Percentiles rank a stretch among this genome's conserved stretches.
Evolutionary conservation across 352 stramenopile species (phyloP).

Genomic region (Globisporangium iwayamae): DNA sequence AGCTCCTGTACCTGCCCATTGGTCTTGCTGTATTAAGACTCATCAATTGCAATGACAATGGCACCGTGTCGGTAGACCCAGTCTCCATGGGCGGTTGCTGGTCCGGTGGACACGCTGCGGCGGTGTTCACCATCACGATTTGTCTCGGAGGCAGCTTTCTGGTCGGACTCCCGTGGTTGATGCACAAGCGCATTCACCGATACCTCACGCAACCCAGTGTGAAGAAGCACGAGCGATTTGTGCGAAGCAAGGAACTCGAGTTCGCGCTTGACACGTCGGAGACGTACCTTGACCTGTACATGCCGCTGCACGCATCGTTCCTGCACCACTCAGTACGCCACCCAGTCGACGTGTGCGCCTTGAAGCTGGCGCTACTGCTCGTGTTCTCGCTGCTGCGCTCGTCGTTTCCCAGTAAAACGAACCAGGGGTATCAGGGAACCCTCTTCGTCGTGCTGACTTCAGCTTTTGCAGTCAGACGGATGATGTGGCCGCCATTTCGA

Average conservation of each 20-base stretch:
- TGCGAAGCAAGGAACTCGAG: constrained; percentile 50
- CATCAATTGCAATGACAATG: constrained; percentile 47
- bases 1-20: constrained; percentile 58
- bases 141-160: constrained; percentile 42
- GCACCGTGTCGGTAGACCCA: constrained; percentile 44
- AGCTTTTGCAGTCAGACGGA: constrained; percentile 23
- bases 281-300: constrained; percentile 52
- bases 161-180: constrained; percentile 33
- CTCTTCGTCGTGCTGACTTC: constrained; percentile 36
- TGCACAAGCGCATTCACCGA: constrained; percentile 30
- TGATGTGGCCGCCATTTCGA: constrained; percentile 30
- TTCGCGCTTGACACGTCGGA: constrained; percentile 54
- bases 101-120: constrained; percentile 22
- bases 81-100: constrained; percentile 26
- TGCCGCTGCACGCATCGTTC: constrained; percentile 52
- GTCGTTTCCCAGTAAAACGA: constrained; percentile 26
- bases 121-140: constrained; percentile 31
- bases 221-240: constrained; percentile 44
- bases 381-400: constrained; percentile 54
- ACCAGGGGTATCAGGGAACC: constrained; percentile 44
- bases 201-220: constrained; percentile 26
- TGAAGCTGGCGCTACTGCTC: constrained; percentile 51
- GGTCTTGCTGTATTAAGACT: constrained; percentile 54
- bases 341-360: constrained; percentile 34
- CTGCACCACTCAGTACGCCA: constrained; percentile 23